Base-by-base conservation (phyloP, 148 eudicot species). In the Vaccinium myrtillus region DNA sequence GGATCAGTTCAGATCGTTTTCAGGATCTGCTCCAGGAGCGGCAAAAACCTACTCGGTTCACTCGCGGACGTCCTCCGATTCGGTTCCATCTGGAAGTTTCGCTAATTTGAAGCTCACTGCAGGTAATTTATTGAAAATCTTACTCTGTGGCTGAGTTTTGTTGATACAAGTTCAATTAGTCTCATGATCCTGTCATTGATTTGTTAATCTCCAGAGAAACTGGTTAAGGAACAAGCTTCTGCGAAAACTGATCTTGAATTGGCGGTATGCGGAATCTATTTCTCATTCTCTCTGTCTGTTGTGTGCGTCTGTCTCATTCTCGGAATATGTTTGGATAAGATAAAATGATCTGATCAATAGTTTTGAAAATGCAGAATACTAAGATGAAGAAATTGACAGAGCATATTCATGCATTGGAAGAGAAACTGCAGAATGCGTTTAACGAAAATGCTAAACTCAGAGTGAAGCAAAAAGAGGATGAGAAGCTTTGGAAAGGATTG, bases 401-500 rank as follows among this genome's bases (percentile, higher is more conserved):
- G 84, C 87, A 93, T 77, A 89, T 95, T 76, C 88, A 84, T 65
- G 77, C 80, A 59, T 78, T 95, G 80, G 99, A 95, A 87, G 96
- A 93, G 86, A 97, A 95, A 85, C 88, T 97, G 80, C 98, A 93
- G 84, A 85, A 85, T 78, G 98, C 98, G 16, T 87, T 89, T 81
- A 95, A 95, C 65, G 98, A 97, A 89, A 95, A 95, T 84, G 94
- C 98, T 23, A 92, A 92, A 90, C 91, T 97, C 58, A 95, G 92
- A 89, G 98, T 91, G 87, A 93, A 91, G 92, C 95, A 92, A 87
- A 93, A 94, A 87, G 98, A 94, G 84, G 96, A 95, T 83, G 96
- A 97, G 87, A 97, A 95, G 88, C 91, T 92, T 15, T 97, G 98
- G 96, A 86, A 84, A 86, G 99, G 98, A 79, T 86, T 97, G 82